Conservation (phyloP, 306 rosid species). For the Ziziphus jujuba region DNA sequence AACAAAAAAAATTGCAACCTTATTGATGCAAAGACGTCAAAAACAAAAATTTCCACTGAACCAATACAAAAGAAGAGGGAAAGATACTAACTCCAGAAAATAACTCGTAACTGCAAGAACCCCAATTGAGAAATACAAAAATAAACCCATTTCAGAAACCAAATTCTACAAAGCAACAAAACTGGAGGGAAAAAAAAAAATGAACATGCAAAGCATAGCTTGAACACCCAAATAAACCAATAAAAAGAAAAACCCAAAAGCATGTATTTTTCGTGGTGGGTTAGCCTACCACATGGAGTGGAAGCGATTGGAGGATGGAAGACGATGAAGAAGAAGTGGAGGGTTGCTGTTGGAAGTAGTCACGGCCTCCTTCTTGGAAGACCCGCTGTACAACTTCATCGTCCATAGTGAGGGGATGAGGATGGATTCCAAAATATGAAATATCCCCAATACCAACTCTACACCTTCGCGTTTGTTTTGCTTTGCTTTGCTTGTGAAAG, state of each 20-base stretch:
- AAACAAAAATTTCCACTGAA: background rate
- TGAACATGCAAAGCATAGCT: background rate
- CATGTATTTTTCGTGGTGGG: background rate
- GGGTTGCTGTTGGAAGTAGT: conserved; percentile 84
- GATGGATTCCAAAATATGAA: conserved; percentile 12
- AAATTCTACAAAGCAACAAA: background rate
- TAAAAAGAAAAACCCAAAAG: background rate
- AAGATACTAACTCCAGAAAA: background rate
- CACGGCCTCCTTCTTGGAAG: conserved; percentile 99
- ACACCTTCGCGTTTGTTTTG: too few relatives aligned
- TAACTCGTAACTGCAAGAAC: conserved; percentile 14
- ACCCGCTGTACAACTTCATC: conserved; percentile 93
- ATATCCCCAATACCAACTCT: conserved; percentile 5
- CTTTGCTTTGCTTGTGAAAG: too few relatives aligned
- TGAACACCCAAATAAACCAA: conserved; percentile 3
- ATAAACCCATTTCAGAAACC: background rate
- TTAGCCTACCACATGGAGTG: conserved; percentile 84
- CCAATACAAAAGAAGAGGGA: background rate
- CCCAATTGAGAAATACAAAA: background rate
- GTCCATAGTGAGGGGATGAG: conserved; percentile 47
- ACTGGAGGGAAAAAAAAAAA: background rate
- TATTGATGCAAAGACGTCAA: background rate
- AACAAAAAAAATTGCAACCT: background rate
- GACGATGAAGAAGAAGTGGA: conserved; percentile 83
- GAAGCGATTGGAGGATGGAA: conserved; percentile 95